Evolutionary conservation across 306 rosid species (phyloP), one percentile per base, ranked within the genome.

Genomic region (Biancaea sappan): DNA sequence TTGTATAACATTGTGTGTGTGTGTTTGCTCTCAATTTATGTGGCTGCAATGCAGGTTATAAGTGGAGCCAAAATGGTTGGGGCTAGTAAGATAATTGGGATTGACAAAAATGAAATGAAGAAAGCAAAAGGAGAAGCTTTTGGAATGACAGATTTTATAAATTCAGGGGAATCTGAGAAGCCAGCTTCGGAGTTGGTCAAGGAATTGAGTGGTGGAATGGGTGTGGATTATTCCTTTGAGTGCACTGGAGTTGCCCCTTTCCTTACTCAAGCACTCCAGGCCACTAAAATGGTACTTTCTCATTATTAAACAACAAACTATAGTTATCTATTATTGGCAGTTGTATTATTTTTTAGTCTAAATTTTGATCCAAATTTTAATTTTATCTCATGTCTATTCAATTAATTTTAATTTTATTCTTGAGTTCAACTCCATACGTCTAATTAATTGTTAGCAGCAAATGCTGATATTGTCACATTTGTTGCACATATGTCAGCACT

Each of bases 221-320:
- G 90, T 50, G 95, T 85, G 21, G 92, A 89, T 73, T 87, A 79
- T 51, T 84, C 81, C 60, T 69, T 84, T 48, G 88, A 89, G 51
- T 83, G 91, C 82, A 82, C 84, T 12, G 88, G 91, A 26, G 64
- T 77, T 26, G 14, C 79, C 2, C 52, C 81, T 63, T 62, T 84
- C 24, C 53, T 84, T 59, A 76, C 72, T 58, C 53, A 86, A 74
- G 73, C 88, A 3, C n/a, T 89, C 4, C 82, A 76, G 63, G 81
- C 91, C 79, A 80, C 91, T 16, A 84, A 89, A 79, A 0, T 69
- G 75, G 93, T 86, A 59, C 16, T 13, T 15, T 57, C 6, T 34
- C 38, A 34, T n/a, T n/a, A n/a, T n/a, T n/a, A n/a, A n/a, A n/a
- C n/a, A n/a, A n/a, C n/a, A n/a, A n/a, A n/a, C n/a, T n/a, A n/a